phyloP scores from a whole-genome alignment of 208 protist genomes.

The Wallacemonas sp. region DNA sequence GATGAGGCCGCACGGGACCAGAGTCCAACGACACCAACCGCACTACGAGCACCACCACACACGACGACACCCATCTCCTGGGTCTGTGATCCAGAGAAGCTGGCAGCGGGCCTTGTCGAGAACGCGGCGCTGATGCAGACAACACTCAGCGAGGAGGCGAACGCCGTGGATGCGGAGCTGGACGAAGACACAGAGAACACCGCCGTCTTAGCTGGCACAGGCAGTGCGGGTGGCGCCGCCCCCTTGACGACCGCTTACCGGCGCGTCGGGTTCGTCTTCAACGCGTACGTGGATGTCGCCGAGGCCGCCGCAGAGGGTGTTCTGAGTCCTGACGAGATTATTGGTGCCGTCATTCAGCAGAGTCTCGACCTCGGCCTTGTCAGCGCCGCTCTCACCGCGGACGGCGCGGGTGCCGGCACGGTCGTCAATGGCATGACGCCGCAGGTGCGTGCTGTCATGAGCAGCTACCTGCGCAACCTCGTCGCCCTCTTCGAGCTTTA shows the following conservation, averaged over 20 bases:
- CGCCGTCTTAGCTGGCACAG: too few species aligned
- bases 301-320: slow-evolving; percentile 23
- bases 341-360: slow-evolving; percentile 36
- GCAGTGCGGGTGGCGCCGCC: too few species aligned
- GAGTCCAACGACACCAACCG: neutral
- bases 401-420: neutral
- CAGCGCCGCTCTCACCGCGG: slow-evolving; percentile 14
- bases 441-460: slow-evolving; percentile 4
- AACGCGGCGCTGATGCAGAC: slow-evolving; percentile 18
- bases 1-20: neutral
- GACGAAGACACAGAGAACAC: neutral
- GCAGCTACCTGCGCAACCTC: slow-evolving; percentile 10
- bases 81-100: neutral
- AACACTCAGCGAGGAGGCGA: neutral
- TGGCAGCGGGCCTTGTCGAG: slow-evolving; percentile 17
- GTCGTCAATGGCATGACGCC: slow-evolving; percentile 12
- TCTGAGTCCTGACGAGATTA: slow-evolving; percentile 18
- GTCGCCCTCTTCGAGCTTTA: slow-evolving; percentile 11
- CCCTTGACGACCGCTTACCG: too few species aligned
- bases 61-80: neutral
- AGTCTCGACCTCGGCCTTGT: slow-evolving; percentile 15
- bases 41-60: neutral
- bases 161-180: neutral
- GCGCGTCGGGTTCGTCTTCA: neutral
- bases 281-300: slow-evolving; percentile 15